These are phyloP conservation scores for Verticillium alfalfae DNA, from an alignment of 2,329 filamentous ascomycete genomes.

Conservation along the genomic window DNA sequence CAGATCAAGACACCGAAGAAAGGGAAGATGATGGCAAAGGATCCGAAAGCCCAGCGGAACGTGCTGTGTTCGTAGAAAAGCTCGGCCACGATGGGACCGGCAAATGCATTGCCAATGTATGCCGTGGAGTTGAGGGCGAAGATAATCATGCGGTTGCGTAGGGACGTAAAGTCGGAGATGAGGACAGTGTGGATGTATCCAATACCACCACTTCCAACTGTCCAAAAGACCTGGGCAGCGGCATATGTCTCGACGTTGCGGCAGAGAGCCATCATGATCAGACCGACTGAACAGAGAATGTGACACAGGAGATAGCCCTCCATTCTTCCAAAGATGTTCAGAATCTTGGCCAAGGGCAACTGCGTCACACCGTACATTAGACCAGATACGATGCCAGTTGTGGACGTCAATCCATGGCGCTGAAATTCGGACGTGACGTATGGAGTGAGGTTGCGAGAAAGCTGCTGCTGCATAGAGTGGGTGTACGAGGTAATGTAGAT, in stretches of 20 bases:
- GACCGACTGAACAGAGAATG: conserved; percentile 18
- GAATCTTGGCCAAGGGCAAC: conserved; percentile 39
- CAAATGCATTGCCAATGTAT: conserved; percentile 29
- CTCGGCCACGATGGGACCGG: conserved; percentile 18
- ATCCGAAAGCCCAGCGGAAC: conserved; percentile 40
- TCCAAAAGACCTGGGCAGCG: conserved; percentile 48
- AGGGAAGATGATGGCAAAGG: conserved; percentile 53
- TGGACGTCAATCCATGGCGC: conserved; percentile 59
- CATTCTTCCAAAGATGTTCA: conserved; percentile 42
- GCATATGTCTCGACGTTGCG: conserved; percentile 40
- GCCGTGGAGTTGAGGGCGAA: conserved; percentile 24
- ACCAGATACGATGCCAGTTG: conserved; percentile 55
- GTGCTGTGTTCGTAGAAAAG: conserved; percentile 15
- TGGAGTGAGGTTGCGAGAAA: conserved; percentile 46
- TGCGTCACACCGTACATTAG: conserved; percentile 31
- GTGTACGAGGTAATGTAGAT: conserved; percentile 32
- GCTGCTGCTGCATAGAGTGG: conserved; percentile 26
- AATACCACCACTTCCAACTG: conserved; percentile 35
- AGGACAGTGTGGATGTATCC: conserved; percentile 22
- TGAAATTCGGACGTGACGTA: conserved; percentile 63
- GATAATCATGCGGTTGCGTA: conserved; percentile 23
- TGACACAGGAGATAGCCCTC: conserved; percentile 35
- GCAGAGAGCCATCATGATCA: conserved; percentile 54
- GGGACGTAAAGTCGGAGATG: conserved; percentile 22
- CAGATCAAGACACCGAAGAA: conserved; percentile 19